Conservation (phyloP, 2,329 filamentous ascomycete genomes). For the Talaromyces sp. region DNA sequence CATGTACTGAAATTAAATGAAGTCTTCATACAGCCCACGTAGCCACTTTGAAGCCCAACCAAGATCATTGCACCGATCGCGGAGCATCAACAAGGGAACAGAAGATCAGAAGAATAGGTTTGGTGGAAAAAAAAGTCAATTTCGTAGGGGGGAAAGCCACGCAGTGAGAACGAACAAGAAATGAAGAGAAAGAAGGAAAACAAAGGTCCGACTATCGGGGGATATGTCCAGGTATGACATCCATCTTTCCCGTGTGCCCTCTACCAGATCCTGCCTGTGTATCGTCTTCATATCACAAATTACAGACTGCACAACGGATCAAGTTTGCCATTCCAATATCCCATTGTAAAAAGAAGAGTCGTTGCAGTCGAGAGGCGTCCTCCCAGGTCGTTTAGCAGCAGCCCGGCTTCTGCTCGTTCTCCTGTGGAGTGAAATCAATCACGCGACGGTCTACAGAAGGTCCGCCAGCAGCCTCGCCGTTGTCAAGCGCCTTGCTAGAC, state of each 20-base stretch:
- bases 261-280: slow-evolving; percentile 37
- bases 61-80: slow-evolving; percentile 23
- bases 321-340: slow-evolving; percentile 40
- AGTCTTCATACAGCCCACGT: slow-evolving; percentile 21
- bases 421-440: slow-evolving; percentile 81
- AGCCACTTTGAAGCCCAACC: slow-evolving; percentile 26
- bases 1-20: slow-evolving; percentile 20
- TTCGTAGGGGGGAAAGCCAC: slow-evolving; percentile 19
- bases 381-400: slow-evolving; percentile 41
- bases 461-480: slow-evolving; percentile 78
- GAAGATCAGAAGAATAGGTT: slow-evolving; percentile 22
- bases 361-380: slow-evolving; percentile 33
- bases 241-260: slow-evolving; percentile 29
- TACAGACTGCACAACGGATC: slow-evolving; percentile 41
- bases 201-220: slow-evolving; percentile 28
- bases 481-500: slow-evolving; percentile 94
- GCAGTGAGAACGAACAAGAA: slow-evolving; percentile 17
- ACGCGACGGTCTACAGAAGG: slow-evolving; percentile 76
- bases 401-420: slow-evolving; percentile 70
- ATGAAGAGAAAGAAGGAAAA: slow-evolving; percentile 22
- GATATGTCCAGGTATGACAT: slow-evolving; percentile 22
- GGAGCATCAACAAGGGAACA: slow-evolving; percentile 16
- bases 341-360: slow-evolving; percentile 43
- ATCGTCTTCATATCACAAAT: slow-evolving; percentile 39
- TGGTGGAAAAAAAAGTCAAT: slow-evolving; percentile 28